phyloP scores from a whole-genome alignment of 768 basidiomycete species.

The Clitopilus hobsonii region DNA sequence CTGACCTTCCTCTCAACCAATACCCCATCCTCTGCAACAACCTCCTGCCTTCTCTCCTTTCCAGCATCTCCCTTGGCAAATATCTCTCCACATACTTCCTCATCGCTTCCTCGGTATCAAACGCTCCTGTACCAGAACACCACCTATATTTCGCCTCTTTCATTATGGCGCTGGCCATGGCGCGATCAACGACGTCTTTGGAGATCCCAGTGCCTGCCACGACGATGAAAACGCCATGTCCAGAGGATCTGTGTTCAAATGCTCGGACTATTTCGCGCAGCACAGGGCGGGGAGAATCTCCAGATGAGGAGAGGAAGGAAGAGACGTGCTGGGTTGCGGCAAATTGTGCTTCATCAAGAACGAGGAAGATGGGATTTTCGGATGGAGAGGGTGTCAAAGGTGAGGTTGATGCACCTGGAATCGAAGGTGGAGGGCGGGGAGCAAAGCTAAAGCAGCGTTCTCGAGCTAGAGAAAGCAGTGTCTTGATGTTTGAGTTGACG shows the following conservation, averaged over 20 bases:
- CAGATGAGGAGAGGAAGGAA: slow-evolving; percentile 29
- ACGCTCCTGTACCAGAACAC: slow-evolving; percentile 41
- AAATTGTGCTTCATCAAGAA: slow-evolving; percentile 42
- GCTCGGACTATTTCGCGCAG: slow-evolving; percentile 38
- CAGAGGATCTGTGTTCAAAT: slow-evolving; percentile 33
- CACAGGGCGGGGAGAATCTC: slow-evolving; percentile 31
- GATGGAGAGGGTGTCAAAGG: slow-evolving; percentile 7
- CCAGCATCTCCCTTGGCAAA: slow-evolving; percentile 20
- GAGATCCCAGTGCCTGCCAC: slow-evolving; percentile 43
- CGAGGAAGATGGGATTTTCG: slow-evolving; percentile 35
- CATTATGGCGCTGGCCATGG: slow-evolving; percentile 42
- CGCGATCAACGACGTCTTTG: slow-evolving; percentile 38
- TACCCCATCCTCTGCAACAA: slow-evolving; percentile 27
- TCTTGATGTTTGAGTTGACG: slow-evolving; percentile 28
- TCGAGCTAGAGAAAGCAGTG: slow-evolving; percentile 25
- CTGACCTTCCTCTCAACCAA: slow-evolving; percentile 41
- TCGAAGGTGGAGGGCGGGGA: not conserved
- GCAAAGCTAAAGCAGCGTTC: slow-evolving; percentile 15
- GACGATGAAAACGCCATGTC: slow-evolving; percentile 37
- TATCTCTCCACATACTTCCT: slow-evolving; percentile 31
- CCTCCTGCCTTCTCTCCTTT: not conserved
- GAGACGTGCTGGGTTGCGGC: slow-evolving; percentile 32
- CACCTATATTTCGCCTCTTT: slow-evolving; percentile 40
- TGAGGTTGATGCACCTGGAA: not conserved
- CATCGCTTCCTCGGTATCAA: slow-evolving; percentile 28